phyloP scores from a whole-genome alignment of 768 basidiomycete species.

The Tremella mesenterica region DNA sequence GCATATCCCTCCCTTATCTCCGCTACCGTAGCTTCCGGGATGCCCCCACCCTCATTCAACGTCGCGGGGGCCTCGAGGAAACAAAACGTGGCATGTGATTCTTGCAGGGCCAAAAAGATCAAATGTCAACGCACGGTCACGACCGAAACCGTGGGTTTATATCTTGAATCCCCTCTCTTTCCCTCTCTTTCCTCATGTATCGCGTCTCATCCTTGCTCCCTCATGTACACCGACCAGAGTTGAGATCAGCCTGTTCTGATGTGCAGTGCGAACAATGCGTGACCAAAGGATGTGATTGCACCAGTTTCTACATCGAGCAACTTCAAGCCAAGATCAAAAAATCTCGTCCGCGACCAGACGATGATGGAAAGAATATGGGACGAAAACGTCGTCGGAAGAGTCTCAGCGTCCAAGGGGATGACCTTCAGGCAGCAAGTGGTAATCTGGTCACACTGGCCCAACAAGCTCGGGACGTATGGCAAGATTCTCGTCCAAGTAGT shows the following conservation, averaged over 20 bases:
- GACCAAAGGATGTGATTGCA: constrained; percentile 18
- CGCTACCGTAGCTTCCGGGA: no score
- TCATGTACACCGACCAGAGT: no score
- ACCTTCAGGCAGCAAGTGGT: background rate
- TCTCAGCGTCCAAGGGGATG: background rate
- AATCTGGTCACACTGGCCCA: background rate
- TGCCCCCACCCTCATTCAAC: background rate
- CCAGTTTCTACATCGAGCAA: constrained; percentile 26
- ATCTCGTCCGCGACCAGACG: constrained; percentile 5
- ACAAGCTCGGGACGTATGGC: background rate
- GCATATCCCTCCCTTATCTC: no score
- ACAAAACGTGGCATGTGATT: constrained; percentile 89
- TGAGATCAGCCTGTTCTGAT: no score
- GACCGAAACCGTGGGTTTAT: constrained; percentile 16
- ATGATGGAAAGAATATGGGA: background rate
- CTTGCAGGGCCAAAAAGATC: constrained; percentile 51
- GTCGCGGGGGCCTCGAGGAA: constrained; percentile 51
- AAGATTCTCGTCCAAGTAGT: background rate
- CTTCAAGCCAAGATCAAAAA: constrained; percentile 15
- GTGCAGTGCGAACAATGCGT: constrained; percentile 30
- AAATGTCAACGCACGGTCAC: constrained; percentile 19
- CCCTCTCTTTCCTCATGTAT: background rate
- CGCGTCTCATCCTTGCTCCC: background rate
- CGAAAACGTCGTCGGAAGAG: background rate
- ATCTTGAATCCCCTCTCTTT: background rate